phyloP scores from a whole-genome alignment of 176 grass and related monocot species.

The Ensete ventricosum region DNA sequence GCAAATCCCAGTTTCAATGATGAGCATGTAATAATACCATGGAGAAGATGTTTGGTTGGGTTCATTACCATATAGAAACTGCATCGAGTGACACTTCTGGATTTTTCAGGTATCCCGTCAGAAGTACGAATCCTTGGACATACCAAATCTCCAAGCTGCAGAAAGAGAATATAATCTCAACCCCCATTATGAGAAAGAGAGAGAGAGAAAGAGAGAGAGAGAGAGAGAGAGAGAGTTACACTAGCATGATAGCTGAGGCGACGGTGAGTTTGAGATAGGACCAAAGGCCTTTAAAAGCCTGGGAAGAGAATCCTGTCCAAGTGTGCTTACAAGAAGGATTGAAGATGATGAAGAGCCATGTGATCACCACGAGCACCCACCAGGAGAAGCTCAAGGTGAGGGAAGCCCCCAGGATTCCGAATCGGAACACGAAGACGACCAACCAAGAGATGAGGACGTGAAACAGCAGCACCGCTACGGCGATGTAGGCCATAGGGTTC shows the following conservation, averaged over 20 bases:
- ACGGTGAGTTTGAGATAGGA: constrained; percentile 19
- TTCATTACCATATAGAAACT: constrained; percentile 52
- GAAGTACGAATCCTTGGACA: constrained; percentile 68
- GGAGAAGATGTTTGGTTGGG: neutral
- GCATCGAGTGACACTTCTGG: constrained; percentile 66
- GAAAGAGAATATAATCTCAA: constrained; percentile 5
- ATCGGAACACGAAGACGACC: constrained; percentile 10
- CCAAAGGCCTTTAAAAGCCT: constrained; percentile 24
- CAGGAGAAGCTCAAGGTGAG: constrained; percentile 24
- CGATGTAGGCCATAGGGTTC: constrained; percentile 25
- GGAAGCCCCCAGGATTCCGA: constrained; percentile 20
- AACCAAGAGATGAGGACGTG: constrained; percentile 28
- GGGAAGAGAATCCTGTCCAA: constrained; percentile 22
- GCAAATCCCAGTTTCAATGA: too few species aligned
- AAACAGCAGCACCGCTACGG: constrained; percentile 12
- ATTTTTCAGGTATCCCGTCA: constrained; percentile 64
- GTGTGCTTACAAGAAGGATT: constrained; percentile 21
- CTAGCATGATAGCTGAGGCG: constrained; percentile 59
- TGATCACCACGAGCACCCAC: constrained; percentile 10
- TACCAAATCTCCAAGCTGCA: constrained; percentile 85
- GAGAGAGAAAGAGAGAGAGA: constrained; percentile 1
- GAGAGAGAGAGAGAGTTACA: constrained; percentile 56
- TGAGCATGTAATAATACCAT: neutral
- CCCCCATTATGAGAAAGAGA: neutral
- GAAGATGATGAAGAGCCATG: constrained; percentile 16